Conservation (phyloP, 2,329 filamentous ascomycete genomes). For the Plenodomus lindquistii region DNA sequence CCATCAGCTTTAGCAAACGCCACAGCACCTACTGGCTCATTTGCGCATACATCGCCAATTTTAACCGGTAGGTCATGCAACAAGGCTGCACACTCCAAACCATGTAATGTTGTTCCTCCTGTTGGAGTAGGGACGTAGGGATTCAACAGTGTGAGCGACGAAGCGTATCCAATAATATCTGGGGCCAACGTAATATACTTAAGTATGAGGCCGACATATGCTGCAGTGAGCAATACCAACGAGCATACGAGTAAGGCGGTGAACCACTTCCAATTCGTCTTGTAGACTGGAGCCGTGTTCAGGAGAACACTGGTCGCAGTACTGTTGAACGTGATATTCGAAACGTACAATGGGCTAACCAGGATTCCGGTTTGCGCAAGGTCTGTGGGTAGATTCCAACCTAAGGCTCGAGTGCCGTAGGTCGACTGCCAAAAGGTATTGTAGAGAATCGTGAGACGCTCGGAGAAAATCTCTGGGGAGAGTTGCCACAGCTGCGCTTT, state of each 20-base stretch:
- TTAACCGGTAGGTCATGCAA: conserved; percentile 27
- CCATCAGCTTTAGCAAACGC: conserved; percentile 27
- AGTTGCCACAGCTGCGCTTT: conserved; percentile 26
- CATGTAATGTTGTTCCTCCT: conserved; percentile 31
- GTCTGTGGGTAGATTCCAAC: conserved; percentile 24
- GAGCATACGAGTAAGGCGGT: conserved; percentile 24
- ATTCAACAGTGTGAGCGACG: conserved; percentile 26
- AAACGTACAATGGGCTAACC: not conserved
- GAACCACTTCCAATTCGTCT: conserved; percentile 34
- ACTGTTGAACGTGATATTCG: conserved; percentile 18
- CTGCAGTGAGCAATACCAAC: conserved; percentile 26
- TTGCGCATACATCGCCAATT: conserved; percentile 35
- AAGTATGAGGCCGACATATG: conserved; percentile 29
- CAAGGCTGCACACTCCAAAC: conserved; percentile 24
- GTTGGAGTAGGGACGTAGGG: conserved; percentile 30
- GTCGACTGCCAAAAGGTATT: conserved; percentile 36
- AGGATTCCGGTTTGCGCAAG: conserved; percentile 15
- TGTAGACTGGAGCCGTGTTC: conserved; percentile 14
- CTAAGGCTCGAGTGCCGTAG: conserved; percentile 26
- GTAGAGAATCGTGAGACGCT: conserved; percentile 28
- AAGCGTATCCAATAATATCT: conserved; percentile 33
- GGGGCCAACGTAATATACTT: conserved; percentile 33
- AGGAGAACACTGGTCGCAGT: conserved; percentile 11
- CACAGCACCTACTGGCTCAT: conserved; percentile 32
- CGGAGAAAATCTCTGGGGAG: conserved; percentile 17